phyloP scores from a whole-genome alignment of 768 basidiomycete genomes.

The Exidia glandulosa region DNA sequence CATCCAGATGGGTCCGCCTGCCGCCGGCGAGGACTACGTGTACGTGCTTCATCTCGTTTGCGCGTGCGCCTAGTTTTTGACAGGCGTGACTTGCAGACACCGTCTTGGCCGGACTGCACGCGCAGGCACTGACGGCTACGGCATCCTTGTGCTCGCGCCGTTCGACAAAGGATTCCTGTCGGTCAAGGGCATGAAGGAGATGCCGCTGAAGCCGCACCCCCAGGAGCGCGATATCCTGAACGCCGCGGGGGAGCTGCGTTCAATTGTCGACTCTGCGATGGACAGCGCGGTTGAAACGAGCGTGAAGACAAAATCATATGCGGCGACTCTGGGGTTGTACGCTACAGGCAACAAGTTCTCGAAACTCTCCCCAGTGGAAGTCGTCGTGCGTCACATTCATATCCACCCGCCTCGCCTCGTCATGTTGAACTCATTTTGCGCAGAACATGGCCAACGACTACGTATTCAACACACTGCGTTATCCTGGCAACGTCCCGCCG shows the following conservation, averaged over 20 bases:
- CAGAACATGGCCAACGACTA: slow-evolving; percentile 24
- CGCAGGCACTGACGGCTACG: slow-evolving; percentile 33
- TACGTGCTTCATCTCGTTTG: slow-evolving; percentile 11
- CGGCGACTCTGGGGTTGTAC: slow-evolving; percentile 26
- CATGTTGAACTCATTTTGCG: slow-evolving; percentile 25
- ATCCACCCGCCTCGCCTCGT: slow-evolving; percentile 28
- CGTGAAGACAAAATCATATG: slow-evolving; percentile 29
- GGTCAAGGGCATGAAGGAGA: slow-evolving; percentile 25
- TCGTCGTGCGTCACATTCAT: slow-evolving; percentile 44
- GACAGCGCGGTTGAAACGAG: slow-evolving; percentile 21
- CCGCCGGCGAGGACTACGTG: slow-evolving; percentile 25
- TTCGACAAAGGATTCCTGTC: slow-evolving; percentile 40
- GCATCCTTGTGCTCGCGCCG: slow-evolving; percentile 43
- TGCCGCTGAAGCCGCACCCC: slow-evolving; percentile 28
- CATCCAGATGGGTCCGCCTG: slow-evolving; percentile 34
- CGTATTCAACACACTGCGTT: slow-evolving; percentile 13
- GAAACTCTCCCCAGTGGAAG: not conserved
- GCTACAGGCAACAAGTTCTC: not conserved
- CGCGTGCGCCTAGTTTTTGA: not conserved
- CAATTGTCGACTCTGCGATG: slow-evolving; percentile 18
- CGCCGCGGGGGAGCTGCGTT: not conserved
- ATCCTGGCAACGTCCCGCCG: slow-evolving; percentile 18
- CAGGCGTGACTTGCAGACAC: slow-evolving; percentile 20
- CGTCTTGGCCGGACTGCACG: slow-evolving; percentile 30
- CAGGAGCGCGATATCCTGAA: slow-evolving; percentile 1